Evolutionary conservation across 768 basidiomycete species (phyloP).

Genomic region (Pisolithus sp.): DNA sequence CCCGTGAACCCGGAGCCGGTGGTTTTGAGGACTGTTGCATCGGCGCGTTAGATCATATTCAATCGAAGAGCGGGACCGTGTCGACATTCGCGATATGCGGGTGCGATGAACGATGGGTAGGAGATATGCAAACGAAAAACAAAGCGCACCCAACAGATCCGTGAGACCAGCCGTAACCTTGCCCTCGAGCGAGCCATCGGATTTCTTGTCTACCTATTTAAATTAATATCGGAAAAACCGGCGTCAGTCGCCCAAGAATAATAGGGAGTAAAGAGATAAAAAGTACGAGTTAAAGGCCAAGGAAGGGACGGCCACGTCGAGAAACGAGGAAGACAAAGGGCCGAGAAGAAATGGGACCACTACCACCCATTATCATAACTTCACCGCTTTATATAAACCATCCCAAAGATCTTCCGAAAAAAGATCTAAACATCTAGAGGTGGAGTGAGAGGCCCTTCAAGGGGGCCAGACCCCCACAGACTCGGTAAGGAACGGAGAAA

Average conservation of each 20-base stretch:
- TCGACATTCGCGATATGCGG: no score
- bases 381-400: no score
- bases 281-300: neutral
- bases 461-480: no score
- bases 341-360: no score
- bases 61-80: no score
- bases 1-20: conserved; percentile 79
- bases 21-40: conserved; percentile 73
- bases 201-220: conserved; percentile 57
- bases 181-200: conserved; percentile 53
- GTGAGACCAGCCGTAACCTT: conserved; percentile 61
- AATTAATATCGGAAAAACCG: neutral
- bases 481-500: no score
- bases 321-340: neutral
- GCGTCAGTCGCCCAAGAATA: no score
- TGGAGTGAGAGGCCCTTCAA: no score
- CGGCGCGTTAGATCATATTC: neutral
- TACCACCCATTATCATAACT: no score
- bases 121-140: neutral
- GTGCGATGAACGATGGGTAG: neutral
- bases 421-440: no score
- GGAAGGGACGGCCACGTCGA: neutral
- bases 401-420: no score
- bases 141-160: conserved; percentile 68
- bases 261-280: no score